These are phyloP conservation scores for Rhizophora mangle DNA, from an alignment of 345 rosid genomes.

Conservation along the genomic window DNA sequence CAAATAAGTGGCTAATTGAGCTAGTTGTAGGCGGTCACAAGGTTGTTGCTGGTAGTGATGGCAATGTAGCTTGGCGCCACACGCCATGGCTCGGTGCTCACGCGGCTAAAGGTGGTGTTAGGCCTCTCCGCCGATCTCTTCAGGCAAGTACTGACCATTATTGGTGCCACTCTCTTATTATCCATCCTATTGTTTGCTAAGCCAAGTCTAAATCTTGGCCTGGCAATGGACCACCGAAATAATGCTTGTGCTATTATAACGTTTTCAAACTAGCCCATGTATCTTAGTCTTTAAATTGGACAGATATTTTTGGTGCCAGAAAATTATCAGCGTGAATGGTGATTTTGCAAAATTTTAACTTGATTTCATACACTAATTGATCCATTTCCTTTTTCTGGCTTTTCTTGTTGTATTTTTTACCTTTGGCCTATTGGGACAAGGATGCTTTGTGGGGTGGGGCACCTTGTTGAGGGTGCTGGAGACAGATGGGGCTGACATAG, in stretches of 20 bases:
- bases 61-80: slow-evolving; percentile 84
- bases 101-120: slow-evolving; percentile 78
- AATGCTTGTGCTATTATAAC: too few relatives aligned
- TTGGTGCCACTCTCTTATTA: too few relatives aligned
- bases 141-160: slow-evolving; percentile 53
- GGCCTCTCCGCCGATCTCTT: slow-evolving; percentile 86
- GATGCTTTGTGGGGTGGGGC: too few relatives aligned
- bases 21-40: slow-evolving; percentile 72
- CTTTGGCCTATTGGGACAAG: not conserved
- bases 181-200: not conserved
- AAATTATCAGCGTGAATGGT: too few relatives aligned
- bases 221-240: too few relatives aligned
- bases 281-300: too few relatives aligned
- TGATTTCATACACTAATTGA: not conserved
- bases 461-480: not conserved
- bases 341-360: not conserved
- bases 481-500: not conserved
- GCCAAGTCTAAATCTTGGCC: slow-evolving; percentile 1
- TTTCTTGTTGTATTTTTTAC: not conserved
- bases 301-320: too few relatives aligned
- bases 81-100: slow-evolving; percentile 92
- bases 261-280: too few relatives aligned
- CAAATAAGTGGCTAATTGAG: slow-evolving; percentile 87
- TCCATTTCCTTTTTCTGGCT: not conserved
- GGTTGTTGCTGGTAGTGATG: slow-evolving; percentile 85